phyloP scores from a whole-genome alignment of 805 yeast species.

The Suhomyces prunicola region DNA sequence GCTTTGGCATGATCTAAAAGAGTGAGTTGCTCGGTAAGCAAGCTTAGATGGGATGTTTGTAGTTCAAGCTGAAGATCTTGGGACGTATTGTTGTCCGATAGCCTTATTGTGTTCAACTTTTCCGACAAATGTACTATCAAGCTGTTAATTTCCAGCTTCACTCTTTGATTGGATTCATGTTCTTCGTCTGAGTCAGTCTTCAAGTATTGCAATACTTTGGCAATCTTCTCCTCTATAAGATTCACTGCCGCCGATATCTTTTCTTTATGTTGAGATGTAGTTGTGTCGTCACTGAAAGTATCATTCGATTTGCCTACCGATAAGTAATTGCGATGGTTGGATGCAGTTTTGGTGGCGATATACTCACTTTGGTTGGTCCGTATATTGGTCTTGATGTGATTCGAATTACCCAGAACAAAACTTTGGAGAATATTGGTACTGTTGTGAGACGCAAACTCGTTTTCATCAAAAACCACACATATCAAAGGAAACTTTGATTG shows the following conservation, averaged over 20 bases:
- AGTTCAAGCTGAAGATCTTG: slow-evolving; percentile 13
- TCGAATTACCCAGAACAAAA: background rate
- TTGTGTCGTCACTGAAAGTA: background rate
- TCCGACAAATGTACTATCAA: slow-evolving; percentile 27
- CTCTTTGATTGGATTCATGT: slow-evolving; percentile 7
- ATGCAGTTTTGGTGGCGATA: slow-evolving; percentile 31
- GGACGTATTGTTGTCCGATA: background rate
- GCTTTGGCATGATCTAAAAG: slow-evolving; percentile 19
- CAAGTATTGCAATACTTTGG: slow-evolving; percentile 19
- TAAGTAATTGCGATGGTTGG: slow-evolving; percentile 24
- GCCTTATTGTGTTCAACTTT: slow-evolving; percentile 15
- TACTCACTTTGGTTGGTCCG: slow-evolving; percentile 29
- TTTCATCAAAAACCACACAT: slow-evolving; percentile 5
- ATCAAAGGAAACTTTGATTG: slow-evolving; percentile 2
- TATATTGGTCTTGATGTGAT: slow-evolving; percentile 14
- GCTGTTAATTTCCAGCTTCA: slow-evolving; percentile 19
- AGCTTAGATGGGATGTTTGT: slow-evolving; percentile 25
- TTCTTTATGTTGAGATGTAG: slow-evolving; percentile 7
- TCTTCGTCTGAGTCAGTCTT: background rate
- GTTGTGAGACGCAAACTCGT: background rate
- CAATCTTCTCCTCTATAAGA: slow-evolving; percentile 23
- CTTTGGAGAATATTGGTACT: background rate
- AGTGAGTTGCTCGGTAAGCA: slow-evolving; percentile 29
- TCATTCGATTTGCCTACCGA: slow-evolving; percentile 8
- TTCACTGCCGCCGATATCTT: slow-evolving; percentile 12